phyloP scores from a whole-genome alignment of 495 filamentous ascomycete species.

The Pyrenopolyporus hunteri region DNA sequence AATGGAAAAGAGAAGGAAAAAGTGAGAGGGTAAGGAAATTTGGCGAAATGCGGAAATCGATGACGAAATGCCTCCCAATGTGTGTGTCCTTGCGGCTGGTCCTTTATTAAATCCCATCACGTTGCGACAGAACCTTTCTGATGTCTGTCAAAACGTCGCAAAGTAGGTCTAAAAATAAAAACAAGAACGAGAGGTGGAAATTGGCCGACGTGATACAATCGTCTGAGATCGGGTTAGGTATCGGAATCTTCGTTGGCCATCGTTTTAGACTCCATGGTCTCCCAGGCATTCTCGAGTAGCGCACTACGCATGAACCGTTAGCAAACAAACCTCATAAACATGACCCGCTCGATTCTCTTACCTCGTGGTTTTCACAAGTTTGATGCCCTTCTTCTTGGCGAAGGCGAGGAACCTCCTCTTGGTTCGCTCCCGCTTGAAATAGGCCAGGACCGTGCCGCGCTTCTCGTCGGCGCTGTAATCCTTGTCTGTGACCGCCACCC shows the following conservation, averaged over 20 bases:
- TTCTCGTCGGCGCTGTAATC: slow-evolving; percentile 36
- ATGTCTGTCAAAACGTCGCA: not conserved
- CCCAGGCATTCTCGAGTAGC: slow-evolving; percentile 34
- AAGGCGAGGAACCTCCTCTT: slow-evolving; percentile 54
- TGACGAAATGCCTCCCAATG: slow-evolving; percentile 17
- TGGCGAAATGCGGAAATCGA: not conserved
- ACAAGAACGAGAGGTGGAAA: not conserved
- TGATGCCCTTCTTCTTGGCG: slow-evolving; percentile 47
- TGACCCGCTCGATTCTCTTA: slow-evolving; percentile 31
- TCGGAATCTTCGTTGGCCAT: slow-evolving; percentile 31
- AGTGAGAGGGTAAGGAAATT: not conserved
- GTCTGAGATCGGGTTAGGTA: slow-evolving; percentile 3
- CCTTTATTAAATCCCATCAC: slow-evolving; percentile 25
- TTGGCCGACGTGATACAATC: not conserved
- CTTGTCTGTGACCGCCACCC: slow-evolving; percentile 40
- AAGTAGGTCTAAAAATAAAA: not conserved
- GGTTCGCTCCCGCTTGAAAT: slow-evolving; percentile 54
- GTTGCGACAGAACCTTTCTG: not conserved
- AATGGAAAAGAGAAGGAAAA: not conserved
- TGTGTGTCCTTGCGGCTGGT: slow-evolving; percentile 28
- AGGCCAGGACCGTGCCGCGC: slow-evolving; percentile 47
- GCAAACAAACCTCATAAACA: not conserved
- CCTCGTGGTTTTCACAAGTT: slow-evolving; percentile 43
- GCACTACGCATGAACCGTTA: slow-evolving; percentile 20
- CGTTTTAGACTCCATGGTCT: slow-evolving; percentile 35